Evolutionary conservation across 2,329 filamentous ascomycete species (phyloP), one percentile per base, ranked within the genome.

Genomic region (Fonsecaea pugnacius): DNA sequence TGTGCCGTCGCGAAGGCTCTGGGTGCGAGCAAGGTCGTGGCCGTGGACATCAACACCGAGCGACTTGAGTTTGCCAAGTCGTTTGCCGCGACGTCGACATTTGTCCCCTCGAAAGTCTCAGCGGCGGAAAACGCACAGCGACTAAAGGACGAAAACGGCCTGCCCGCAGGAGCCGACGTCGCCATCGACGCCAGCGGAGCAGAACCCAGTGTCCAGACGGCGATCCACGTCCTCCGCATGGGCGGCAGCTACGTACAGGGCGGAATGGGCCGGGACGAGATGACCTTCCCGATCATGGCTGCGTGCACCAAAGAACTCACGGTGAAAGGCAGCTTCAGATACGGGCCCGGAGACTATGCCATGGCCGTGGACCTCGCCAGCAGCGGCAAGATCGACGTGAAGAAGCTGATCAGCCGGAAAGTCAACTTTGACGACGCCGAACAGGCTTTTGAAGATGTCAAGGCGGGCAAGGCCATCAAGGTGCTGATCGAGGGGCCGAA

Each of bases 231-330:
- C 21, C 84, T 92, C 30, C 84, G 88, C 68, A 82, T 82, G 53
- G 91, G 91, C 62, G 91, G 91, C 35, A 88, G 85, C 16, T 94
- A 91, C 72, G 89, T 96, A 8, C 92, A 96, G 79, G 91, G 88
- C 65, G 93, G 93, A 61, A 96, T 97, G 92, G 94, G 94, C 73
- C 90, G 89, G 75, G 78, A 87, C 43, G 91, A 96, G 73, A 93
- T 97, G 76, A 90, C 79, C 8, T 96, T 97, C 81, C 94, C 94
- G 58, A 96, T 98, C 75, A 91, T 94, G 85, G 89, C 91, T 4
- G 83, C 96, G 74, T 96, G 92, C 76, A 84, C 88, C 57, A 97
- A 97, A 81, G 94, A 98, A 82, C 83, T 96, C 58, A 96, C 89
- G 10, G 84, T 91, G 53, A 91, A 89, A 74, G 94, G 94, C 24